These are phyloP conservation scores for Friedmanniomyces simplex DNA, from an alignment of 495 filamentous ascomycete genomes.

Conservation along the genomic window DNA sequence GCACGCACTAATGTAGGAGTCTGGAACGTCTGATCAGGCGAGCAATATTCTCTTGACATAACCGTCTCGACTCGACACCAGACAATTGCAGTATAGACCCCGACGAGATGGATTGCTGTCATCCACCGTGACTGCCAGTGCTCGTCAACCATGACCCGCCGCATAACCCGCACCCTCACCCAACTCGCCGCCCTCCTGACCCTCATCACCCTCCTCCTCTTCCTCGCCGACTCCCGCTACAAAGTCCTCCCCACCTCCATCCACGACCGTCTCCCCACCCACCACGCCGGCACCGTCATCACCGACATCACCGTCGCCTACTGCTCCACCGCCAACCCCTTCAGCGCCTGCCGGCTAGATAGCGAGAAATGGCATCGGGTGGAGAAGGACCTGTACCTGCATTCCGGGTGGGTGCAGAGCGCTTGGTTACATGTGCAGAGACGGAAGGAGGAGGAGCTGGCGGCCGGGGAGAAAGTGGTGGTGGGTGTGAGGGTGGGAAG, in stretches of 20 bases:
- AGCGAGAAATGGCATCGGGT: conserved; percentile 68
- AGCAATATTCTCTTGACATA: too few species aligned
- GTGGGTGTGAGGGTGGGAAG: conserved; percentile 73
- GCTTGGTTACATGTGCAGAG: conserved; percentile 79
- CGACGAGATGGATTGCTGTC: too few species aligned
- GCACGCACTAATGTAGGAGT: neutral
- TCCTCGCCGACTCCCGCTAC: conserved; percentile 35
- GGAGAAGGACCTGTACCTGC: conserved; percentile 86
- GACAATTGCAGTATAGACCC: too few species aligned
- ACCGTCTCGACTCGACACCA: too few species aligned
- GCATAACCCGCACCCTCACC: conserved; percentile 53
- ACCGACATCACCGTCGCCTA: conserved; percentile 79
- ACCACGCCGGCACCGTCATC: conserved; percentile 49
- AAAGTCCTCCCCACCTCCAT: conserved; percentile 41
- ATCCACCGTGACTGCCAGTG: neutral
- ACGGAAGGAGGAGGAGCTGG: conserved; percentile 81
- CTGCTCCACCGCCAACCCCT: conserved; percentile 64
- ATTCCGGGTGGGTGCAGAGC: conserved; percentile 56
- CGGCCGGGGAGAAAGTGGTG: conserved; percentile 63
- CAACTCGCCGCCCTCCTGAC: conserved; percentile 62
- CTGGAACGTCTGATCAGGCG: neutral
- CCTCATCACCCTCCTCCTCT: conserved; percentile 48
- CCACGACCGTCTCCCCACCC: conserved; percentile 43
- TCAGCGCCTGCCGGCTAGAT: conserved; percentile 72
- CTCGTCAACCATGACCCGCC: conserved; percentile 6